Base-by-base conservation (phyloP, 805 yeast species). In the Ogataea degrootiae region DNA sequence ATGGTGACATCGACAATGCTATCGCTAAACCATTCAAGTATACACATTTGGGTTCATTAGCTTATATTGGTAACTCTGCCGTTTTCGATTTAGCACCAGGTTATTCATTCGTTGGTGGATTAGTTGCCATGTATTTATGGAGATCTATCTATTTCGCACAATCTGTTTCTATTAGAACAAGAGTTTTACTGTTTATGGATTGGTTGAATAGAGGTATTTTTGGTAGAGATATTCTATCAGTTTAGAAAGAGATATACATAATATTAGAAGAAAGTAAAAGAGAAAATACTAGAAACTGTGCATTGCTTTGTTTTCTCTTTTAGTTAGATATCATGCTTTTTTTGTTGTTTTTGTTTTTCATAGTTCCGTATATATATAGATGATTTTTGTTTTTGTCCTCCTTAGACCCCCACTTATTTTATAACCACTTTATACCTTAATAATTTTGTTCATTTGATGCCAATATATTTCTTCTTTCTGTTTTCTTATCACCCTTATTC, bases 71-170 rank as follows among this genome's bases (percentile, higher is more conserved):
- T 51, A 82, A 82, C 60, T 80, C 83, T 43, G 88, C 88, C 2
- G 86, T 82, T 26, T 82, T 82, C 60, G 88, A 82, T 60, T 60
- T 79, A 47, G 74, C 79, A n/a, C 80, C 82, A 34, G 79, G 79
- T 17, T 77, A 77, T 56, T 71, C 82, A 33, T 74, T 79, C 50
- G 79, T 81, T 50, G 85, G 87, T 49, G 88, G 87, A 2, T 62
- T 82, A 43, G 62, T 81, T 37, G 87, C 87, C n/a, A 79, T 83
- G 82, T 83, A 83, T 60, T 65, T 82, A 46, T 82, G 88, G 88
- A 76, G 88, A 69, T 75, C 83, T 43, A 84, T 80, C 29, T 82
- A 82, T 65, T 82, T 82, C 65, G 77, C 85, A 33, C 85, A 82
- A 62, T 75, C 83, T 44, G 87, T 83, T 37, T 77, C 85, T 49